A percentile compares a stretch with the other conserved stretches of the same genome.
phyloP scores from a whole-genome alignment of 176 grass and related monocot genomes.

The Elaeis guineensis region DNA sequence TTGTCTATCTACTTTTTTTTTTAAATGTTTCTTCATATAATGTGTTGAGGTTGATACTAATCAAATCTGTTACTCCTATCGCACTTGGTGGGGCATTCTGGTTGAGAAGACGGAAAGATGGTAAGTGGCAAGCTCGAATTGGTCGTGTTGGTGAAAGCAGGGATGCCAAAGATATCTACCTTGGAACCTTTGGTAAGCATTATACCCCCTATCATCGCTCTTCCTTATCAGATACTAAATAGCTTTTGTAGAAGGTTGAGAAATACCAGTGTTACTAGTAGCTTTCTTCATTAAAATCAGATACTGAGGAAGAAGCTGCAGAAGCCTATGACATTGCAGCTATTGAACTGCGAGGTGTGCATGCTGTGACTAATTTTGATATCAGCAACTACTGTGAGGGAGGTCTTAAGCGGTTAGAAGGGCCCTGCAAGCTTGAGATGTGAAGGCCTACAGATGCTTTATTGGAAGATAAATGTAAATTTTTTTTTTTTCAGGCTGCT shows the following conservation, averaged over 20 bases:
- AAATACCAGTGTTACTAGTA: not conserved
- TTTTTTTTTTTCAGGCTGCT: too few relatives aligned
- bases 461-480: too few relatives aligned
- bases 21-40: constrained; percentile 2
- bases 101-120: constrained; percentile 77
- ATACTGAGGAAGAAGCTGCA: constrained; percentile 95
- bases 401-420: constrained; percentile 36
- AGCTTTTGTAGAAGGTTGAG: too few relatives aligned
- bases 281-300: constrained; percentile 15
- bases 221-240: not conserved
- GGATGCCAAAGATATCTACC: constrained; percentile 82
- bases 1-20: constrained; percentile 19
- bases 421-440: constrained; percentile 42
- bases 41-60: not conserved
- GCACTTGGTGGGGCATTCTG: not conserved
- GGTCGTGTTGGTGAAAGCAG: constrained; percentile 62
- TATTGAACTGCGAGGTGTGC: constrained; percentile 78
- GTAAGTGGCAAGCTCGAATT: constrained; percentile 95
- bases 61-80: not conserved
- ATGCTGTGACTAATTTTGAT: constrained; percentile 97
- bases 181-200: constrained; percentile 84
- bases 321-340: constrained; percentile 93
- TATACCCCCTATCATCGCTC: not conserved
- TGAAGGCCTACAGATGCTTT: not conserved
- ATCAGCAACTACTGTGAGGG: constrained; percentile 60